These are phyloP conservation scores for Noccaea bulbosa DNA, from an alignment of 345 rosid genomes.

Conservation along the genomic window DNA sequence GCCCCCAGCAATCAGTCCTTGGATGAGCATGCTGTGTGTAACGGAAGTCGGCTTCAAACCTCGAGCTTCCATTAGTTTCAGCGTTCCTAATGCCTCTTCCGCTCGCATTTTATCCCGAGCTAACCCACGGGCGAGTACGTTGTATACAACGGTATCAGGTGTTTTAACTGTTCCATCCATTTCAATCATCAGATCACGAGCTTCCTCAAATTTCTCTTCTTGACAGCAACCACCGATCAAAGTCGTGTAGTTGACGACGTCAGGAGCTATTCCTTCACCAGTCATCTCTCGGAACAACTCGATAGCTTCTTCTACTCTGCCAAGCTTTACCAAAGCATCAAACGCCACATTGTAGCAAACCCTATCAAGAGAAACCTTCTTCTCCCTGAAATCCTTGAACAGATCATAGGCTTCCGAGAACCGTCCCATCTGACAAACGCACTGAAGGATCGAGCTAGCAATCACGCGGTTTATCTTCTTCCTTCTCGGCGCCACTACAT, in stretches of 20 bases:
- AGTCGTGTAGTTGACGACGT: slow-evolving; percentile 68
- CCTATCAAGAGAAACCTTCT: slow-evolving; percentile 56
- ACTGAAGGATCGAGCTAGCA: slow-evolving; percentile 57
- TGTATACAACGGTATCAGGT: slow-evolving; percentile 60
- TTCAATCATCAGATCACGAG: slow-evolving; percentile 51
- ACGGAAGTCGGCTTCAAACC: slow-evolving; percentile 54
- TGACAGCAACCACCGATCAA: slow-evolving; percentile 62
- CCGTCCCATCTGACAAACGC: slow-evolving; percentile 51
- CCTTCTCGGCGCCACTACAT: slow-evolving; percentile 53
- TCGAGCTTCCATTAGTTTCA: slow-evolving; percentile 49
- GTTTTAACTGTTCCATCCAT: slow-evolving; percentile 52
- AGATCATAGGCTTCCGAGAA: slow-evolving; percentile 42
- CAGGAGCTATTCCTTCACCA: slow-evolving; percentile 49
- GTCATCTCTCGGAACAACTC: slow-evolving; percentile 63
- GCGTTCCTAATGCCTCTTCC: slow-evolving; percentile 41
- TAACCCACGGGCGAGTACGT: slow-evolving; percentile 61
- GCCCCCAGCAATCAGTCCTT: slow-evolving; percentile 70
- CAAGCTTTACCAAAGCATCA: slow-evolving; percentile 67
- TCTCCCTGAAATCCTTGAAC: slow-evolving; percentile 47
- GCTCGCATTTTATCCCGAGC: slow-evolving; percentile 53
- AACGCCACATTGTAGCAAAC: slow-evolving; percentile 58
- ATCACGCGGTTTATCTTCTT: slow-evolving; percentile 60
- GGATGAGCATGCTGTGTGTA: slow-evolving; percentile 59
- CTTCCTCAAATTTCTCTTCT: slow-evolving; percentile 48
- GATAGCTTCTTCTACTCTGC: slow-evolving; percentile 58